These are phyloP conservation scores for Arabidopsis hybrid DNA, from an alignment of 441 rosid genomes.

Conservation along the genomic window DNA sequence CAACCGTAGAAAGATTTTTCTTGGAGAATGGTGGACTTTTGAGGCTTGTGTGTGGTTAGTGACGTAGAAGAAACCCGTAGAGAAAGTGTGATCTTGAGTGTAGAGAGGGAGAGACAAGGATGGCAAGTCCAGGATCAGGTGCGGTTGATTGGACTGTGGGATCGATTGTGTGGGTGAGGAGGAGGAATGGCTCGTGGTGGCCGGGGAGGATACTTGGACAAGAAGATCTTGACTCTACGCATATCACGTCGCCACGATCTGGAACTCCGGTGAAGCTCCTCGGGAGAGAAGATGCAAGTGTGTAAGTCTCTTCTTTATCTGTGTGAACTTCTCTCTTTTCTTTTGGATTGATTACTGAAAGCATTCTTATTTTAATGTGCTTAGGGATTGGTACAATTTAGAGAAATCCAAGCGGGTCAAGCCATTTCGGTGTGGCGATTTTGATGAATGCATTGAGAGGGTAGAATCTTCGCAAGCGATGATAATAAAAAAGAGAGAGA, in stretches of 20 bases:
- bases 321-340: not conserved
- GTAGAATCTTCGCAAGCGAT: conserved; percentile 82
- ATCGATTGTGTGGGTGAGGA: conserved; percentile 94
- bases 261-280: conserved; percentile 99
- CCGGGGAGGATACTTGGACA: conserved; percentile 88
- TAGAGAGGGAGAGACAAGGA: conserved; percentile 40
- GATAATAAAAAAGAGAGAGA: conserved; percentile 95
- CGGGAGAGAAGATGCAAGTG: conserved; percentile 98
- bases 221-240: conserved; percentile 76
- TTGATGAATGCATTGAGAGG: conserved; percentile 93
- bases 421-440: conserved; percentile 97
- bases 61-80: conserved; percentile 26
- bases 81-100: conserved; percentile 46
- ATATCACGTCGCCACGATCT: conserved; percentile 83
- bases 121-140: conserved; percentile 65
- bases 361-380: conserved; percentile 19
- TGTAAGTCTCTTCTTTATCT: conserved; percentile 59
- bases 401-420: conserved; percentile 99
- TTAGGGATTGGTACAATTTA: conserved; percentile 98
- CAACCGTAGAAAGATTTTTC: conserved; percentile 7
- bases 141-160: conserved; percentile 65
- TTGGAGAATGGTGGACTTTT: conserved; percentile 37
- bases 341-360: conserved; percentile 21
- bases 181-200: conserved; percentile 99
- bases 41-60: conserved; percentile 30